Evolutionary conservation across 768 basidiomycete species (phyloP).

Genomic region (Psilocybe sp.): DNA sequence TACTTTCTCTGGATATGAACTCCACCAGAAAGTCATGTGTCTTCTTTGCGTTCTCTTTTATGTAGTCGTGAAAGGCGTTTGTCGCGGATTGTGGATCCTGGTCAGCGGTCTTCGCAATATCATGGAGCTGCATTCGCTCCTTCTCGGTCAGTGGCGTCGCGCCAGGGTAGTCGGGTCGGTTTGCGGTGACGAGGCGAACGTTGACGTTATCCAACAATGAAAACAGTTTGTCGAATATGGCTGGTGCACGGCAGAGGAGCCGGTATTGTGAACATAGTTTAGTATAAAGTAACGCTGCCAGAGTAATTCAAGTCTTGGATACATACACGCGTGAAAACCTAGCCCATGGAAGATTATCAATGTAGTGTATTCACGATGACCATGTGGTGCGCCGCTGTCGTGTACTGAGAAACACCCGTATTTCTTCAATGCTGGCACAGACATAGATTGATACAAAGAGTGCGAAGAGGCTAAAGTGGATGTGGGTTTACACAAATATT

Average conservation of each 20-base stretch:
- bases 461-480: too few relatives aligned
- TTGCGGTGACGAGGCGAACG: constrained; percentile 2
- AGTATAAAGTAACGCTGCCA: too few relatives aligned
- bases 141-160: constrained; percentile 3
- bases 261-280: neutral
- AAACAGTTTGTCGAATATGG: neutral
- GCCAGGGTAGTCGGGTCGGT: constrained; percentile 9
- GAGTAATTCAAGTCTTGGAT: neutral
- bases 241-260: constrained; percentile 2
- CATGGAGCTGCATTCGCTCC: constrained; percentile 6
- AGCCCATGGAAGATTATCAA: constrained; percentile 4
- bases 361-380: constrained; percentile 6
- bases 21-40: constrained; percentile 4
- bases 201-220: neutral
- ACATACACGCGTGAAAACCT: constrained; percentile 5
- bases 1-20: constrained; percentile 3
- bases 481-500: too few relatives aligned
- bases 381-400: constrained; percentile 3
- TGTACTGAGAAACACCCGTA: neutral
- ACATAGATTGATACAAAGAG: too few relatives aligned
- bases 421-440: too few relatives aligned
- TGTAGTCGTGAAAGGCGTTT: constrained; percentile 2
- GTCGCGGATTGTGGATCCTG: neutral
- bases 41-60: constrained; percentile 4
- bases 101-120: constrained; percentile 3